These are phyloP conservation scores for Arthroderma uncinatum DNA, from an alignment of 2,329 filamentous ascomycete genomes.

Conservation along the genomic window DNA sequence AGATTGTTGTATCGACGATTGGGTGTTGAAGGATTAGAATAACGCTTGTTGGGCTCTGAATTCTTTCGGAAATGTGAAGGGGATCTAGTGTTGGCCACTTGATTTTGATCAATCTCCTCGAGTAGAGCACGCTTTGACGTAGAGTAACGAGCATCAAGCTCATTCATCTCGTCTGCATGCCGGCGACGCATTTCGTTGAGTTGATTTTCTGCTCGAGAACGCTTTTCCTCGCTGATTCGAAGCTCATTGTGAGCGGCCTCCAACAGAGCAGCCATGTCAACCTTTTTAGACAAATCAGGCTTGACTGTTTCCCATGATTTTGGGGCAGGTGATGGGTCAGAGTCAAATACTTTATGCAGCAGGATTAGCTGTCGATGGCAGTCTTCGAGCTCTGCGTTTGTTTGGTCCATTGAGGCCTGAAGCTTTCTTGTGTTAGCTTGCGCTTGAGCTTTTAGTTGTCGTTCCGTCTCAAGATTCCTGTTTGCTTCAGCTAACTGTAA, in stretches of 20 bases:
- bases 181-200: conserved; percentile 64
- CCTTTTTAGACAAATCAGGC: conserved; percentile 53
- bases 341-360: conserved; percentile 78
- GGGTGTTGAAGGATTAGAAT: conserved; percentile 67
- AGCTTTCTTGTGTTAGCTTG: conserved; percentile 75
- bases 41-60: conserved; percentile 49
- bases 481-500: conserved; percentile 82
- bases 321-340: conserved; percentile 54
- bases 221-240: conserved; percentile 68
- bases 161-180: conserved; percentile 59
- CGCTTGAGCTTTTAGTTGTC: conserved; percentile 71
- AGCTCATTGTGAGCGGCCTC: conserved; percentile 83
- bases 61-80: conserved; percentile 58
- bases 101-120: conserved; percentile 79
- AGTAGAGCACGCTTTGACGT: conserved; percentile 62
- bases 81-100: conserved; percentile 60
- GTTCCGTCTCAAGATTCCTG: conserved; percentile 78
- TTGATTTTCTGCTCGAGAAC: conserved; percentile 71
- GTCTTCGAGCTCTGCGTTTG: conserved; percentile 69
- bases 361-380: conserved; percentile 68
- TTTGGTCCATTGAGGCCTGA: conserved; percentile 65
- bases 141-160: conserved; percentile 50
- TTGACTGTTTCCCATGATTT: conserved; percentile 58
- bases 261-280: conserved; percentile 74
- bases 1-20: conserved; percentile 54